These are phyloP conservation scores for Lactarius hengduanensis DNA, from an alignment of 768 basidiomycete species.

Conservation along the genomic window DNA sequence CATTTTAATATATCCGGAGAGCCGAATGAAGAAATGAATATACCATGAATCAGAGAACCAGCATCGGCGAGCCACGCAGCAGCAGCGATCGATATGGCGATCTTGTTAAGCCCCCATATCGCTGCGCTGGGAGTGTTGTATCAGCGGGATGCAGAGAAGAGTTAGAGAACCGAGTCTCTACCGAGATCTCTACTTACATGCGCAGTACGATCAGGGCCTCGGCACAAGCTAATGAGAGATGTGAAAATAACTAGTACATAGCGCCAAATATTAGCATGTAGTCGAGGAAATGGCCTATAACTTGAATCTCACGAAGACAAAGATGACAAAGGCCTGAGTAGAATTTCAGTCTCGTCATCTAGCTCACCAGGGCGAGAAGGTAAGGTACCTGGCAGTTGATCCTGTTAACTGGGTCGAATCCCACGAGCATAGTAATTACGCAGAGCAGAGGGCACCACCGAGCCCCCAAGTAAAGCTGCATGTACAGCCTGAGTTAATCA, in stretches of 20 bases:
- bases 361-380: neutral
- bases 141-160: neutral
- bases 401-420: neutral
- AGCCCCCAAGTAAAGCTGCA: neutral
- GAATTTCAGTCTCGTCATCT: neutral
- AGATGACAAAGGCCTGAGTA: neutral
- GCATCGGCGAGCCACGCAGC: neutral
- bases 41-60: neutral
- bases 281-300: no score
- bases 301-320: neutral
- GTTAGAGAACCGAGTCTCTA: neutral
- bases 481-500: neutral
- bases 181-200: slow-evolving; percentile 10
- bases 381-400: neutral
- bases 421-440: neutral
- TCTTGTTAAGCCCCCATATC: slow-evolving; percentile 12
- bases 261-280: neutral
- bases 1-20: neutral
- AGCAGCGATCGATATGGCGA: neutral
- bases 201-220: slow-evolving; percentile 20
- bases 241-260: neutral
- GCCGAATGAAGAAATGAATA: neutral
- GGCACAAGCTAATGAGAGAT: slow-evolving; percentile 7
- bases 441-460: neutral
- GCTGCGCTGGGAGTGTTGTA: neutral